Evolutionary conservation across 1,139 yeast species (phyloP).

Genomic region (Yamadazyma dendronema): DNA sequence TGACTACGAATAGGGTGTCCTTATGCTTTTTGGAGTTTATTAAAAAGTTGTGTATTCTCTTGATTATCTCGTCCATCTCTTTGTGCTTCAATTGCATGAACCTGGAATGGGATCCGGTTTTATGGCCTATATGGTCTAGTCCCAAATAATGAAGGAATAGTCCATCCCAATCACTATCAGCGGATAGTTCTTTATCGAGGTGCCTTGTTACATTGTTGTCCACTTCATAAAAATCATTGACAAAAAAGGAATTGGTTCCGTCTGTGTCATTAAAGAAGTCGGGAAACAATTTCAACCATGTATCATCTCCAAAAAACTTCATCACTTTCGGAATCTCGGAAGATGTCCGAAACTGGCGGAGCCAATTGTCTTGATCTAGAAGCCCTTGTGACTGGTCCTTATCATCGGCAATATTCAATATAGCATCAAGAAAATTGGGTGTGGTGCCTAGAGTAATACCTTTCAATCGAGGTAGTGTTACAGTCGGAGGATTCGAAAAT

Average conservation of each 20-base stretch:
- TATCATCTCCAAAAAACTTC: constrained; percentile 94
- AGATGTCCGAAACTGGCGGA: constrained; percentile 59
- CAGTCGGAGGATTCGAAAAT: constrained; percentile 84
- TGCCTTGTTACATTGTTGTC: constrained; percentile 93
- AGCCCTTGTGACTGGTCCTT: constrained; percentile 73
- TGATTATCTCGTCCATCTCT: constrained; percentile 78
- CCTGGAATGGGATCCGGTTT: constrained; percentile 82
- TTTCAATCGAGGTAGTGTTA: constrained; percentile 73
- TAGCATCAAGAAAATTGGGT: constrained; percentile 80
- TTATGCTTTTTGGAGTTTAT: constrained; percentile 18
- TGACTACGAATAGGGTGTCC: constrained; percentile 67
- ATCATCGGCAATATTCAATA: constrained; percentile 89
- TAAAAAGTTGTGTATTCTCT: constrained; percentile 48
- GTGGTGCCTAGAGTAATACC: constrained; percentile 83
- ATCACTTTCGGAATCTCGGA: constrained; percentile 28
- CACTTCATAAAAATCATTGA: constrained; percentile 90
- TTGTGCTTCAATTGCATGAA: constrained; percentile 78
- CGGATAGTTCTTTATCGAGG: constrained; percentile 52
- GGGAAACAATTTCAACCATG: constrained; percentile 91
- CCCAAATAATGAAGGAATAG: constrained; percentile 89
- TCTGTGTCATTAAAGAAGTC: constrained; percentile 60
- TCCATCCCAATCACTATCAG: constrained; percentile 65
- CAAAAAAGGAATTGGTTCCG: constrained; percentile 93
- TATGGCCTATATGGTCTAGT: constrained; percentile 95
- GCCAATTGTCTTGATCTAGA: constrained; percentile 82